Evolutionary conservation across 306 rosid genomes (phyloP), one percentile per base, ranked within the genome.

Genomic region (Quercus gilva): DNA sequence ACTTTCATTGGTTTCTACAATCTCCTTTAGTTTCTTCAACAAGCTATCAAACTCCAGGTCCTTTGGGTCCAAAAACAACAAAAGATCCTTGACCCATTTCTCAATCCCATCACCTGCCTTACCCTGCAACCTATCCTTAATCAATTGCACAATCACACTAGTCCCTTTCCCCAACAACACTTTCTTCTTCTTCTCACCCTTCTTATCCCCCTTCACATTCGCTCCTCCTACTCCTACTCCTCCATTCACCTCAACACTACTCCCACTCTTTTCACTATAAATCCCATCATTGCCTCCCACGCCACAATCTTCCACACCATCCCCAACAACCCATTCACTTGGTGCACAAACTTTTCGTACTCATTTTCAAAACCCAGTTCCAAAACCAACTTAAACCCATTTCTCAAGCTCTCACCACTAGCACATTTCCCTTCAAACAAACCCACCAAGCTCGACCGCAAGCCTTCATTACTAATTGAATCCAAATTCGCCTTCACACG

Each of bases 1-100:
- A 82, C 91, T 89, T 80, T 91, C 99, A 82, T 95, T 95, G 87
- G 96, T 92, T 84, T 92, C 98, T 19, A 95, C 90, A 64, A 91
- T 77, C 79, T 91, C 97, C 80, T 89, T 95, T n/a, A 92, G 83
- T 79, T 84, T 90, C 85, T 73, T 80, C 75, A 90, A 71, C 75
- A 95, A 86, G 18, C 51, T 75, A 58, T 79, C 88, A 58, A 92
- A 91, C 31, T 83, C 91, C 8, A 75, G 83, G 71, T 87, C 78
- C 73, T 84, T 86, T 2, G 87, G 89, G 78, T 95, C 84, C 35
- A 95, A 82, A 85, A 93, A 78, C 21, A 78, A 88, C 41, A 83
- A 78, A 80, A 93, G 74, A 69, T 78, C 86, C 11, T 85, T 82
- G 0, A 76, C 90, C 90, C 85, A 88, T 70, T 51, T 84, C 80